Percentiles rank a stretch among this genome's conserved stretches.
These are phyloP conservation scores for Paraconiothyrium brasiliense DNA, from an alignment of 2,329 filamentous ascomycete species.

Conservation along the genomic window DNA sequence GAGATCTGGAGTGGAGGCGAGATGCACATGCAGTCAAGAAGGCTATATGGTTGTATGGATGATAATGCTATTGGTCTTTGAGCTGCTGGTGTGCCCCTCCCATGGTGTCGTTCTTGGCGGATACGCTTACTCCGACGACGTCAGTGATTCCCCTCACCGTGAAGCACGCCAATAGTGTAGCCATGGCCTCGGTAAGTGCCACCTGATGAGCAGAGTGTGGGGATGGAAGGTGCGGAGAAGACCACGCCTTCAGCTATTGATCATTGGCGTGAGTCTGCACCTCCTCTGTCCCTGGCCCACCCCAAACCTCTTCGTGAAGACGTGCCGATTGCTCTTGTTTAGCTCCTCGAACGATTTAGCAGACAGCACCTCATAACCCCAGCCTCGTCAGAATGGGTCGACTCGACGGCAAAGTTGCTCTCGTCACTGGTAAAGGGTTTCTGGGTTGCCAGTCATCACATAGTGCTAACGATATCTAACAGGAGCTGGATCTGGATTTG, in stretches of 20 bases:
- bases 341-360: neutral
- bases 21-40: constrained; percentile 3
- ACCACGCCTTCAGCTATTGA: constrained; percentile 3
- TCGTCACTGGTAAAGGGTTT: constrained; percentile 60
- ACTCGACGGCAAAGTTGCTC: constrained; percentile 64
- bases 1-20: constrained; percentile 18
- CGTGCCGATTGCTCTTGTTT: neutral
- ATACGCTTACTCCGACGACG: constrained; percentile 16
- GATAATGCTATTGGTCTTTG: constrained; percentile 10
- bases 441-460: constrained; percentile 10
- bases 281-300: neutral
- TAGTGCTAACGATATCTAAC: constrained; percentile 22
- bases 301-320: neutral
- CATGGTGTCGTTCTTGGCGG: constrained; percentile 15
- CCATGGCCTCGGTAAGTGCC: constrained; percentile 10
- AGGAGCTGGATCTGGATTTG: constrained; percentile 71
- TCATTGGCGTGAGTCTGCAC: neutral
- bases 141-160: constrained; percentile 23
- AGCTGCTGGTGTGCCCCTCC: no score
- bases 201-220: constrained; percentile 12
- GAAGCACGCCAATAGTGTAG: constrained; percentile 11
- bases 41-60: constrained; percentile 5
- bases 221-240: constrained; percentile 16
- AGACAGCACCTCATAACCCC: neutral
- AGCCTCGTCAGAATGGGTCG: constrained; percentile 46